A percentile compares a stretch with the other conserved stretches of the same genome.
phyloP scores from a whole-genome alignment of 1,284 basidiomycete genomes.

The Anthracocystis walkeri region DNA sequence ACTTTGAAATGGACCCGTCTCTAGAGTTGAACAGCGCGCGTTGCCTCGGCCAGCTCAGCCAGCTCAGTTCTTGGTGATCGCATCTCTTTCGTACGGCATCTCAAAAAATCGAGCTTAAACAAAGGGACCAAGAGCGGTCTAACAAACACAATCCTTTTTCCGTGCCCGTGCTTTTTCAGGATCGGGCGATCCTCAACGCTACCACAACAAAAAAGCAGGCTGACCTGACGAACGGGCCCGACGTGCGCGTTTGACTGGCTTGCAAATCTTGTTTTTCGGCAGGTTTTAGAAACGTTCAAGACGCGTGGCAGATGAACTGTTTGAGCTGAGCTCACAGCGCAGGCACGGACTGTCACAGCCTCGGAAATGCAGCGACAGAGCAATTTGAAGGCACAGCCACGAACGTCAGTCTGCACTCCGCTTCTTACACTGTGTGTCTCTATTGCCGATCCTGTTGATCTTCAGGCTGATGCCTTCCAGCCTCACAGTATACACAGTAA shows the following conservation, averaged over 20 bases:
- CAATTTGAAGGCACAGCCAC: constrained; percentile 1
- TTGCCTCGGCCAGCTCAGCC: constrained; percentile 6
- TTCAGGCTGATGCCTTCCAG: too few species aligned
- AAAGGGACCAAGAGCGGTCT: not conserved
- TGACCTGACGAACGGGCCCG: not conserved
- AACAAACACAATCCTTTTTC: too few species aligned
- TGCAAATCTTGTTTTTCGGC: constrained; percentile 1
- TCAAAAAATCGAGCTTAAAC: not conserved
- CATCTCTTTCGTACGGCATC: constrained; percentile 5
- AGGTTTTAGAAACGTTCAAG: not conserved
- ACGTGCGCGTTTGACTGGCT: not conserved
- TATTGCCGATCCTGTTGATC: too few species aligned
- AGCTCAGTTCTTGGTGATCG: constrained; percentile 11
- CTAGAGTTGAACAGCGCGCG: not conserved
- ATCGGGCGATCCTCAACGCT: constrained; percentile 6
- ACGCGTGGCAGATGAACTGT: constrained; percentile 6
- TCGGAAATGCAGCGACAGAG: constrained; percentile 5
- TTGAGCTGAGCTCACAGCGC: constrained; percentile 3
- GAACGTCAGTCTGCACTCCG: not conserved
- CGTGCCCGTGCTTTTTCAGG: not conserved
- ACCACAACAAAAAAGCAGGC: not conserved
- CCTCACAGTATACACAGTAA: too few species aligned
- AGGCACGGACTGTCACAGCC: not conserved
- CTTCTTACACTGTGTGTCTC: not conserved
- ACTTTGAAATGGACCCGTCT: constrained; percentile 1